phyloP scores from a whole-genome alignment of 139 green algal genomes.

The Chlamydomonas eustigma region DNA sequence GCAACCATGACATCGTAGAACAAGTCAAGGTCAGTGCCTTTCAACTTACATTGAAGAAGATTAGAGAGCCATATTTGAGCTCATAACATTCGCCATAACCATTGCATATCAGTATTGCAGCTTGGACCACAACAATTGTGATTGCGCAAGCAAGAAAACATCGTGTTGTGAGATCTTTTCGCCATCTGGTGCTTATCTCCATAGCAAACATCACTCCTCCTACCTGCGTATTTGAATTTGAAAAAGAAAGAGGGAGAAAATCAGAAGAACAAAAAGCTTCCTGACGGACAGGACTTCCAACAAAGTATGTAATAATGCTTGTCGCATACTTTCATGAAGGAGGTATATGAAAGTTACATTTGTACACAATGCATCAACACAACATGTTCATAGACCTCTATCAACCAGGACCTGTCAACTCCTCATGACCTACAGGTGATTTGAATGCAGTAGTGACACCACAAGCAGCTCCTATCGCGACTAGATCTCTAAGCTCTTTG shows the following conservation, averaged over 20 bases:
- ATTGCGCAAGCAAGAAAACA: constrained; percentile 53
- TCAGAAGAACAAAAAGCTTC: no score
- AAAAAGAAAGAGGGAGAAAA: no score
- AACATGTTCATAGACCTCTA: no score
- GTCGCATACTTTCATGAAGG: no score
- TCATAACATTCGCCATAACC: constrained; percentile 33
- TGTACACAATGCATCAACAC: no score
- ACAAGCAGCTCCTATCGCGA: constrained; percentile 49
- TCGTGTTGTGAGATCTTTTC: constrained; percentile 54
- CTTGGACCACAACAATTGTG: constrained; percentile 49
- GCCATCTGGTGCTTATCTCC: constrained; percentile 58
- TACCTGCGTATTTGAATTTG: no score
- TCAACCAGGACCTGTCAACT: no score
- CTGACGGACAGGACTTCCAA: no score
- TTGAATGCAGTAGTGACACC: constrained; percentile 57
- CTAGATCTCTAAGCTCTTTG: constrained; percentile 53
- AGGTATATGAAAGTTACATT: no score
- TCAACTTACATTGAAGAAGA: constrained; percentile 41
- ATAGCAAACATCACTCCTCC: constrained; percentile 58
- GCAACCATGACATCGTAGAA: no score
- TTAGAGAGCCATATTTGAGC: constrained; percentile 46
- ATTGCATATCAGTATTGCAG: constrained; percentile 35
- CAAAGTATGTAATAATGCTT: no score
- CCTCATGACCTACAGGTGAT: constrained; percentile 35
- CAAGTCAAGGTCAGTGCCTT: no score